phyloP scores from a whole-genome alignment of 345 rosid species.

The Carallia pectinifolia region DNA sequence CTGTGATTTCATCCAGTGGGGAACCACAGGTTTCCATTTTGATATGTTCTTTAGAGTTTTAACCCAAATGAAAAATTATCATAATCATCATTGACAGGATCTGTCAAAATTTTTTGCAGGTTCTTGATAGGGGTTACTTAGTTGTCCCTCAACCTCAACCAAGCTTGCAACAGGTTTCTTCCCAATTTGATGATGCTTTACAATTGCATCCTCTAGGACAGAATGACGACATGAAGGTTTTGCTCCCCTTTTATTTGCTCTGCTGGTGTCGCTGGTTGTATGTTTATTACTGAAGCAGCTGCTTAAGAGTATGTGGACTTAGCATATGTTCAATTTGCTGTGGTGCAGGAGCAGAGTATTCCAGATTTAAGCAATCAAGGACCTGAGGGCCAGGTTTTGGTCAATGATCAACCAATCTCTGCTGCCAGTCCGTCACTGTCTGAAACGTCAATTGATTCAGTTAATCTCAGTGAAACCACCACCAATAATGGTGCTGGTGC shows the following conservation, averaged over 20 bases:
- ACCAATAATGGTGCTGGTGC: slow-evolving; percentile 31
- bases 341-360: slow-evolving; percentile 49
- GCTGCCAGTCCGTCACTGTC: slow-evolving; percentile 37
- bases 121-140: slow-evolving; percentile 43
- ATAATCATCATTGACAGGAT: neutral
- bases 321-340: slow-evolving; percentile 19
- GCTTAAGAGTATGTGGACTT: slow-evolving; percentile 6
- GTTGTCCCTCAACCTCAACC: slow-evolving; percentile 46
- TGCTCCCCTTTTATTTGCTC: neutral
- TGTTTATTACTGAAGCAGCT: slow-evolving; percentile 4
- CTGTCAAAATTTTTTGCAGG: slow-evolving; percentile 39
- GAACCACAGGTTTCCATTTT: slow-evolving; percentile 53
- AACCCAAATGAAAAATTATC: slow-evolving; percentile 1
- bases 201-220: slow-evolving; percentile 43
- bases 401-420: slow-evolving; percentile 49
- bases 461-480: slow-evolving; percentile 31
- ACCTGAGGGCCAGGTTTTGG: slow-evolving; percentile 43
- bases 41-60: slow-evolving; percentile 10
- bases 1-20: slow-evolving; percentile 49
- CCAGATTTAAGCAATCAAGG: slow-evolving; percentile 34
- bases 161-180: slow-evolving; percentile 60
- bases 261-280: slow-evolving; percentile 9
- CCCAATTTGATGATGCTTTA: slow-evolving; percentile 59
- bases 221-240: slow-evolving; percentile 61
- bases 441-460: slow-evolving; percentile 34